These are phyloP conservation scores for Camellia lanceoleosa DNA, from an alignment of 148 eudicot genomes.

Conservation along the genomic window DNA sequence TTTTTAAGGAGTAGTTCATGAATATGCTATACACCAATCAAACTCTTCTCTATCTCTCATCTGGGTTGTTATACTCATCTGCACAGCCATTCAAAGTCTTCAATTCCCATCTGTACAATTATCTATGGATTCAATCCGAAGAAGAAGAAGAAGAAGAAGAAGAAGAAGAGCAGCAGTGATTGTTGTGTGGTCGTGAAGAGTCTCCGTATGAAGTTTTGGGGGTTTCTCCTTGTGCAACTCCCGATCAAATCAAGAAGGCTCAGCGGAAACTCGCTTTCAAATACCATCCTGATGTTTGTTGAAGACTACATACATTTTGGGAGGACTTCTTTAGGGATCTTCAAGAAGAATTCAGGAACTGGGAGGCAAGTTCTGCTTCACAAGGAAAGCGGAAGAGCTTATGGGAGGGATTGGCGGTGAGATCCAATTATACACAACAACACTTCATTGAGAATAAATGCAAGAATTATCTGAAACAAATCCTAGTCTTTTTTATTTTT, in stretches of 20 bases:
- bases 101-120: slow-evolving; percentile 30
- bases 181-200: slow-evolving; percentile 48
- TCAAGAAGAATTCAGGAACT: slow-evolving; percentile 79
- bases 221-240: slow-evolving; percentile 66
- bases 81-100: slow-evolving; percentile 14
- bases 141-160: not conserved
- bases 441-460: not conserved
- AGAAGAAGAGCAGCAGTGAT: slow-evolving; percentile 12
- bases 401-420: slow-evolving; percentile 94
- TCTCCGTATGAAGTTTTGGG: slow-evolving; percentile 91
- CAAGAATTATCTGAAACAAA: not conserved
- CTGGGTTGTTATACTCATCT: not conserved
- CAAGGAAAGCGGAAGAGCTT: slow-evolving; percentile 93
- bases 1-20: slow-evolving; percentile 13
- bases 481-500: no score
- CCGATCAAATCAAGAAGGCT: slow-evolving; percentile 83
- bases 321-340: slow-evolving; percentile 91
- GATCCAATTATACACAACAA: slow-evolving; percentile 15
- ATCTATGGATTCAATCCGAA: slow-evolving; percentile 31
- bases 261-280: slow-evolving; percentile 93
- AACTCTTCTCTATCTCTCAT: slow-evolving; percentile 10
- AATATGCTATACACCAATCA: slow-evolving; percentile 27
- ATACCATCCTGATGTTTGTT: slow-evolving; percentile 82
- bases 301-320: not conserved
- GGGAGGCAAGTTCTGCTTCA: slow-evolving; percentile 81